Evolutionary conservation across 2,329 filamentous ascomycete species (phyloP).

Genomic region (Apiospora koreana): DNA sequence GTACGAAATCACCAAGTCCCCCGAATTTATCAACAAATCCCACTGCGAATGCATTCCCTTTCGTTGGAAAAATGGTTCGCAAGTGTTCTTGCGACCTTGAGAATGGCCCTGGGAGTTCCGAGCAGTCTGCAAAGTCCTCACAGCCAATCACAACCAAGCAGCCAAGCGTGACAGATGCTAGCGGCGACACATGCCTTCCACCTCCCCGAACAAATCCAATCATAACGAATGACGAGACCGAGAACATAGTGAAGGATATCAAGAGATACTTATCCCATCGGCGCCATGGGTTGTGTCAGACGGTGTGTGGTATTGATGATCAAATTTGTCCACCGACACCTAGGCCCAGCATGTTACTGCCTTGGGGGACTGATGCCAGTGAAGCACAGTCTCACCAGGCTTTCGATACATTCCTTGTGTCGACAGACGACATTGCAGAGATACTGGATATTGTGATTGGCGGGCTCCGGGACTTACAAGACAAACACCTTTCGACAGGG

Average conservation of each 20-base stretch:
- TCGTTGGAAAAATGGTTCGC: not conserved
- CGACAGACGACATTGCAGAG: conserved; percentile 27
- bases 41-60: not conserved
- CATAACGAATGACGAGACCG: not conserved
- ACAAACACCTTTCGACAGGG: conserved; percentile 14
- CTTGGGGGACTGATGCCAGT: not conserved
- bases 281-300: conserved; percentile 19
- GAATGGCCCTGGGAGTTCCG: no score
- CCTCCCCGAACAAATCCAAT: not conserved
- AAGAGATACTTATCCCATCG: conserved; percentile 26
- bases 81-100: not conserved
- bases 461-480: conserved; percentile 23
- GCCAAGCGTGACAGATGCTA: conserved; percentile 17
- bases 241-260: conserved; percentile 25
- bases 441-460: conserved; percentile 33
- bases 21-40: not conserved
- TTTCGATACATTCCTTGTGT: conserved; percentile 25
- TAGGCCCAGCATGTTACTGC: not conserved
- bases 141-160: conserved; percentile 16
- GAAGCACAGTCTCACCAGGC: conserved; percentile 15
- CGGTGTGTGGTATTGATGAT: not conserved
- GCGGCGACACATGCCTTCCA: conserved; percentile 8
- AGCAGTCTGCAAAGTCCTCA: conserved; percentile 13
- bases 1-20: not conserved
- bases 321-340: not conserved